Base-by-base conservation (phyloP, 2,329 filamentous ascomycete genomes). In the Colletotrichum lupini region DNA sequence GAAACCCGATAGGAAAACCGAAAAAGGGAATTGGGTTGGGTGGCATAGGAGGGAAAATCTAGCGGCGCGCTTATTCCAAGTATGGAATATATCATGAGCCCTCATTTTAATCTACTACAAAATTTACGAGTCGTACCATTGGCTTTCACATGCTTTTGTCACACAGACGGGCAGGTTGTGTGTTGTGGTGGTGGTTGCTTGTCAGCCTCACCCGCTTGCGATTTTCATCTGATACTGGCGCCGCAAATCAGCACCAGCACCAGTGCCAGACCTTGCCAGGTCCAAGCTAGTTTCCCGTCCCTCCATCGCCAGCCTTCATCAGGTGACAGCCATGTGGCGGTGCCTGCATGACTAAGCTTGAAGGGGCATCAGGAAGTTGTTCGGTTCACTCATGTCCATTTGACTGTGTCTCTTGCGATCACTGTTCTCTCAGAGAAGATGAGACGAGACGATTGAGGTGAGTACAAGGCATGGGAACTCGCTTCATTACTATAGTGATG, bases 141-240 rank as follows among this genome's bases (percentile, higher is more conserved):
- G 9, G 8, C 16, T 37, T 32, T 71, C 71, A 73, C 71, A 66
- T 73, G 71, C 67, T 64, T 57, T 35, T 62, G 53, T 71, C 46
- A 57, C 56, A 61, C 28, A 32, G 11, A 19, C 6, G 14, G 2
- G 6, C 37, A 8, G 14, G 37, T 42, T 16, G 35, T 16, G 28
- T 42, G 22, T 26, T 24, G 37, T 16, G 46, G 28, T 11, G 5
- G 28, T 35, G 16, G 42, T n/a, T 2, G 42, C 7, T 58, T 26
- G 61, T 62, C 67, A 58, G 67, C 56, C 67, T 71, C 67, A 65
- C 46, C 65, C 67, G 52, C 53, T 70, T 19, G 24, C 24, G 66
- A 55, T 57, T 66, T 71, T 66, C 55, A 35, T 73, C 71, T 58
- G 71, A 73, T 70, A 22, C 46, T 26, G 35, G 32, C 26, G 35